Evolutionary conservation across 1,284 basidiomycete species (phyloP), one percentile per base, ranked within the genome.

Genomic region (Leccinum pallidistipes): DNA sequence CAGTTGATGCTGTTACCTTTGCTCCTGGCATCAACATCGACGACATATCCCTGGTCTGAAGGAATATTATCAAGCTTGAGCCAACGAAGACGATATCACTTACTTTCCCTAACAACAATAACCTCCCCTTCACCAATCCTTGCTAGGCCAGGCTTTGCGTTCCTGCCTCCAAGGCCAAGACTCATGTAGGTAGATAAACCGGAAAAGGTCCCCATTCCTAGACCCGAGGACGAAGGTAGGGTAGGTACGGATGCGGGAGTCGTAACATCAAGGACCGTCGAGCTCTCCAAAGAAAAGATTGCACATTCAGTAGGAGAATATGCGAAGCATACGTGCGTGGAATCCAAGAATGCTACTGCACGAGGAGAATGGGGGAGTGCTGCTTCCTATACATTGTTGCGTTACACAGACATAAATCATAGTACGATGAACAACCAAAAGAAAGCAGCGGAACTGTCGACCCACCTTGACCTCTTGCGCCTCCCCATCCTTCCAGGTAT

Each of bases 141-240:
- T 2, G 87, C 79, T 3, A 88, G 80, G 5, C 79, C 81, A 3
- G 93, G 88, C 65, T 89, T 92, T 4, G 85, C 82, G 5, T 84
- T 81, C 70, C 88, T 92, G 10, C 85, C 81, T 3, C 90, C 91
- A 18, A 91, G 76, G 1, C 91, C 91, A 43, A 96, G 77, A 11
- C 91, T 92, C 86, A 97, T 94, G 71, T 97, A 96, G 11, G 93
- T 93, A 10, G 92, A 90, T 16, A 96, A 76, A 1, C 93, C 71
- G 0, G 85, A 86, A 38, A 96, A 79, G 0, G 92, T 88, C 32
- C 86, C 86, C 80, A 87, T 90, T 27, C 71, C 70, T 14, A 74
- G 49, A 40, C 67, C 63, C 9, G 31, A 85, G 80, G 68, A 83
- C 78, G 79, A 80, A 36, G 81, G 71, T 53, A 77, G 77, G 11